Evolutionary conservation across 495 filamentous ascomycete genomes (phyloP), one percentile per base, ranked within the genome.

Genomic region (Tetracladium marchalianum): DNA sequence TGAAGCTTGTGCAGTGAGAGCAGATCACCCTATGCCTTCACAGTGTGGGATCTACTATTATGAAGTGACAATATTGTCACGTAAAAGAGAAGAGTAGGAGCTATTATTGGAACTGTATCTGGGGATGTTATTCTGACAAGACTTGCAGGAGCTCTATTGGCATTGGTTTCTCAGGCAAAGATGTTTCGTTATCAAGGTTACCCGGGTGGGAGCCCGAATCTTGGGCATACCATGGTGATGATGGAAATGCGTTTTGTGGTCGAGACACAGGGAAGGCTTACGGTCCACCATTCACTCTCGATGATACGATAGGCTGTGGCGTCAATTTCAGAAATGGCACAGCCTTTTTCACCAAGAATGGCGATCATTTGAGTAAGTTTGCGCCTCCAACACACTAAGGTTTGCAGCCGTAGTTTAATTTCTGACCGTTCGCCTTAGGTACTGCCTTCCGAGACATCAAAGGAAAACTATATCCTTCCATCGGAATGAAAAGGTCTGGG

Each of bases 201-300:
- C 89, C 90, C 0, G 92, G 92, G 17, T 97, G 90, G 92, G 92
- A 99, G 57, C 78, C 80, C 16, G 88, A 95, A 35, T 95, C 89
- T 1, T 99, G 87, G 87, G 92, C 86, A 32, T 99, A 95, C 58
- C 92, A 99, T 58, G 90, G 92, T 18, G 93, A 99, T 60, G 92
- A 99, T 62, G 92, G 92, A 24, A 80, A 90, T 52, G 79, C 79
- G 36, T 99, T 93, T 57, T 77, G 82, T 27, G 54, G 47, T 15
- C 53, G 81, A 40, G 80, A 76, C 15, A 76, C 77, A 33, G 87
- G 90, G 7, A 87, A 87, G 56, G 59, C 71, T 32, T 89, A 85
- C 62, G 85, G 84, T 0, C 83, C 82, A 43, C 78, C 76, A n/a
- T 90, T 82, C 58, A 49, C 49, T 15, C 39, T 43, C 7, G 72